Evolutionary conservation across 306 rosid species (phyloP).

Genomic region (Sesbania bispinosa): DNA sequence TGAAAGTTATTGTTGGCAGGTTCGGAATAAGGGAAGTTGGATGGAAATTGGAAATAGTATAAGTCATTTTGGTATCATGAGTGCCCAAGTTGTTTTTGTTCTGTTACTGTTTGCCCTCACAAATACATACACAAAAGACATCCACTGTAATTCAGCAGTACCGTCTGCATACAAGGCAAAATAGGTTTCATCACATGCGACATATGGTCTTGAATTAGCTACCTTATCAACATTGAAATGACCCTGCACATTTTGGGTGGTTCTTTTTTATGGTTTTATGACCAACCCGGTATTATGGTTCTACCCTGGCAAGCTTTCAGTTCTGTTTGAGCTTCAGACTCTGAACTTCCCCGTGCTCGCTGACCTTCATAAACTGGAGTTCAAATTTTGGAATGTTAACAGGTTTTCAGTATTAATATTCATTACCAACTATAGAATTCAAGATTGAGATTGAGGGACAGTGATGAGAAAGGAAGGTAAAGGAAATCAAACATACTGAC

Average conservation of each 20-base stretch:
- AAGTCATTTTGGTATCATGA: constrained; percentile 86
- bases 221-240: neutral
- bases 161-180: constrained; percentile 58
- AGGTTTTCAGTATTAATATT: neutral
- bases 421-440: neutral
- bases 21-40: constrained; percentile 88
- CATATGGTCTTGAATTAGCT: constrained; percentile 3
- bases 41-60: constrained; percentile 95
- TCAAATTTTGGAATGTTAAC: constrained; percentile 26
- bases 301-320: neutral
- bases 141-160: constrained; percentile 42
- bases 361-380: neutral
- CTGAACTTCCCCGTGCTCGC: constrained; percentile 20
- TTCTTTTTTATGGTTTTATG: no score
- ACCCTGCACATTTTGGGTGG: neutral
- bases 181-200: constrained; percentile 29
- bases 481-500: neutral
- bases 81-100: constrained; percentile 91
- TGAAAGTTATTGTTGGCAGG: constrained; percentile 41
- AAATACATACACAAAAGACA: constrained; percentile 63
- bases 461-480: neutral
- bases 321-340: neutral
- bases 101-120: constrained; percentile 80
- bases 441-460: constrained; percentile 4
- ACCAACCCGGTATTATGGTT: no score